Conservation (phyloP, 225 moss, liverwort and hornwort species). For the Asterella californica region DNA sequence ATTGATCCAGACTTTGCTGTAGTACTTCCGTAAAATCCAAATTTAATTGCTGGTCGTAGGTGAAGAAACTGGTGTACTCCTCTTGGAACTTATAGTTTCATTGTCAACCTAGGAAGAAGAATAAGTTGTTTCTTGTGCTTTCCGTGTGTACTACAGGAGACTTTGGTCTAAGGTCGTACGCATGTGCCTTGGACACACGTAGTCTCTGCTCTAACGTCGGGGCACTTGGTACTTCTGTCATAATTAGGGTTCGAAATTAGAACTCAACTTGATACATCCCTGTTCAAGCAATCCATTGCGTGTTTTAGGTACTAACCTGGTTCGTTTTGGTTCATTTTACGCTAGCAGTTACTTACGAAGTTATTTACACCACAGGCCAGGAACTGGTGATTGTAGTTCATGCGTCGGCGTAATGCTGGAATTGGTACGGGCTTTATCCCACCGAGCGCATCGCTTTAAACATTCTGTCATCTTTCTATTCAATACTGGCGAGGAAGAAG, state of each 20-base stretch:
- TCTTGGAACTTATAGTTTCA: too few species aligned
- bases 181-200: too few species aligned
- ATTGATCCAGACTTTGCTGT: not conserved
- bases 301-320: not conserved
- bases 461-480: slow-evolving; percentile 84
- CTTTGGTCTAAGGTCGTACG: too few species aligned
- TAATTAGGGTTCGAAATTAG: too few species aligned
- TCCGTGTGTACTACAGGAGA: too few species aligned
- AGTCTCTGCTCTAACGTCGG: too few species aligned
- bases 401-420: slow-evolving; percentile 81
- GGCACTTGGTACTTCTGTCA: too few species aligned
- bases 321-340: not conserved
- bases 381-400: slow-evolving; percentile 97
- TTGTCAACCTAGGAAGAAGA: too few species aligned
- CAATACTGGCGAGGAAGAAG: slow-evolving; percentile 97
- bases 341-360: not conserved
- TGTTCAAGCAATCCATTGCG: not conserved
- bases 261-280: too few species aligned
- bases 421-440: slow-evolving; percentile 67
- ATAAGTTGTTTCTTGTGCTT: too few species aligned
- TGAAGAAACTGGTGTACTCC: not conserved
- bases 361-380: slow-evolving; percentile 36
- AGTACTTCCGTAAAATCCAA: not conserved
- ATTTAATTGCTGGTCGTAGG: not conserved
- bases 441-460: slow-evolving; percentile 77